phyloP scores from a whole-genome alignment of 371 early-diverging fungal species.

The Mucor plumbeus region DNA sequence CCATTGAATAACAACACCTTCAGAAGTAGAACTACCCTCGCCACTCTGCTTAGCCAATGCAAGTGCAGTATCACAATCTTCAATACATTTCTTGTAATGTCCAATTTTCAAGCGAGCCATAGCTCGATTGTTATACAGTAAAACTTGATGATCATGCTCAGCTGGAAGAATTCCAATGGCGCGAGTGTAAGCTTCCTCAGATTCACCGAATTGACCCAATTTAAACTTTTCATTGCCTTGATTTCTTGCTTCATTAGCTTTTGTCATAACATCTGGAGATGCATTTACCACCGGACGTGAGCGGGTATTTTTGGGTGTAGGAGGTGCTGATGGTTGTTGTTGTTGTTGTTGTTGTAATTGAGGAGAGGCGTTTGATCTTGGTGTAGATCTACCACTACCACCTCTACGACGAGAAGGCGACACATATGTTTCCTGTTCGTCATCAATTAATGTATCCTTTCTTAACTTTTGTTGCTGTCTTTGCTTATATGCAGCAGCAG shows the following conservation, averaged over 20 bases:
- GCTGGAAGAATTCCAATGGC: conserved; percentile 67
- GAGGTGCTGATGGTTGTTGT: not conserved
- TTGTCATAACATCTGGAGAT: conserved; percentile 4
- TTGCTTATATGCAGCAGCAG: conserved; percentile 19
- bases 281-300: conserved; percentile 24
- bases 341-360: conserved; percentile 1
- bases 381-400: not conserved
- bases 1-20: conserved; percentile 6
- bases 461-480: conserved; percentile 33
- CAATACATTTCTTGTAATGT: conserved; percentile 69
- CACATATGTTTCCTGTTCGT: conserved; percentile 50
- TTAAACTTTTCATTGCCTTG: conserved; percentile 86
- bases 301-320: conserved; percentile 1
- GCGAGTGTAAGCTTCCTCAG: conserved; percentile 73
- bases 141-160: conserved; percentile 67
- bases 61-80: conserved; percentile 56
- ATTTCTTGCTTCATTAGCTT: conserved; percentile 54
- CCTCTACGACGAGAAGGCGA: conserved; percentile 53
- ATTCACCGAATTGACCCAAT: conserved; percentile 87
- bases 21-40: conserved; percentile 27
- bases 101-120: conserved; percentile 84
- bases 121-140: conserved; percentile 88
- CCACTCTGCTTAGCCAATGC: conserved; percentile 6
- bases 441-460: conserved; percentile 16
- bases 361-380: conserved; percentile 1